Evolutionary conservation across 2,329 filamentous ascomycete species (phyloP).

Genomic region (Epichloe festucae): DNA sequence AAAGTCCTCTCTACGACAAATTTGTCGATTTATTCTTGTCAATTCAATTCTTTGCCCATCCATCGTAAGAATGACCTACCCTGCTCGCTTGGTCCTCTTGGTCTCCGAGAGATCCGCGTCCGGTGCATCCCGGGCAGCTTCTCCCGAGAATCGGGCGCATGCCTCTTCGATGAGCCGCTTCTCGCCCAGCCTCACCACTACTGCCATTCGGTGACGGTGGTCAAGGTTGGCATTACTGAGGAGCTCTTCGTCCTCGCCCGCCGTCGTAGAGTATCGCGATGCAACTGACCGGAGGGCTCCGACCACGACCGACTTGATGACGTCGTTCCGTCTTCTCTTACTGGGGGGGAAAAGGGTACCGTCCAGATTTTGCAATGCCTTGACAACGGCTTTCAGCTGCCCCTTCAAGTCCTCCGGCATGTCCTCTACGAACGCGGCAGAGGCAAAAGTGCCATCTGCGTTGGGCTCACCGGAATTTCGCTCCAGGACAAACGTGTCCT

Average conservation of each 20-base stretch:
- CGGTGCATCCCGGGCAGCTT: conserved; percentile 9
- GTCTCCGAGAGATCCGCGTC: conserved; percentile 13
- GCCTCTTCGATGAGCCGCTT: conserved; percentile 51
- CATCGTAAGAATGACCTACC: conserved; percentile 4
- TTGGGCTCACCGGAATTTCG: conserved; percentile 39
- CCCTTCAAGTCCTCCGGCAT: conserved; percentile 39
- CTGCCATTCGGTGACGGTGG: conserved; percentile 43
- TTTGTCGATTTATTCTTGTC: no score
- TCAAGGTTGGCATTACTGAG: conserved; percentile 17
- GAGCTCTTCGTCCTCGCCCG: conserved; percentile 27
- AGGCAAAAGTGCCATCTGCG: conserved; percentile 30
- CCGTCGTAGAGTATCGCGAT: conserved; percentile 29
- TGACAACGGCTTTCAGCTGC: conserved; percentile 38
- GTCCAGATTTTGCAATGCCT: conserved; percentile 32
- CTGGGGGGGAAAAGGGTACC: conserved; percentile 30
- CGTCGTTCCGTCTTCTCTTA: conserved; percentile 35
- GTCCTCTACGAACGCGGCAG: conserved; percentile 23
- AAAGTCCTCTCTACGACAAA: no score
- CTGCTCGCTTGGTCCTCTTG: conserved; percentile 18
- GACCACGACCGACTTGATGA: conserved; percentile 28
- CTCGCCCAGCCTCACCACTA: conserved; percentile 57
- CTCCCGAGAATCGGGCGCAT: conserved; percentile 20
- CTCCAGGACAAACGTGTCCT: conserved; percentile 62
- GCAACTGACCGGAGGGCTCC: conserved; percentile 25
- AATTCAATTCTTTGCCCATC: no score